Evolutionary conservation across 345 rosid species (phyloP), one percentile per base, ranked within the genome.

Genomic region (Mallotus nudiflorus): DNA sequence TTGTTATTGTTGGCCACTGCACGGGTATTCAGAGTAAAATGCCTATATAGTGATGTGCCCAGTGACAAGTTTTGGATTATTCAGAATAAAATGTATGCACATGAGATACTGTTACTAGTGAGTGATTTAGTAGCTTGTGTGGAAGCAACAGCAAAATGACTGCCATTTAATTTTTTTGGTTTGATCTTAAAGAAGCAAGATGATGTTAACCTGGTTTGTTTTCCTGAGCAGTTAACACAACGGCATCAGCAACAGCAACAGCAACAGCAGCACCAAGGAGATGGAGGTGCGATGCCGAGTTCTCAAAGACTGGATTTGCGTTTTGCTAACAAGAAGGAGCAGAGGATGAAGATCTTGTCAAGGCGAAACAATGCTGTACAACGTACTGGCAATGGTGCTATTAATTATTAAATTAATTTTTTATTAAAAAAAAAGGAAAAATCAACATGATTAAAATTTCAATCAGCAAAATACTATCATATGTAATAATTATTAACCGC

Each of bases 261-360:
- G n/a, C n/a, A n/a, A n/a, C n/a, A 35, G 51, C 67, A 70, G 54
- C 82, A 62, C 50, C 81, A 74, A 46, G 84, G 77, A 40, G 83
- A 74, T 70, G 73, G 46, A 25, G 80, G 69, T 45, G 59, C 78
- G 24, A 83, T 76, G 62, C 92, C 82, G 78, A 78, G 81, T 83
- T 84, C 94, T 54, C 85, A 88, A 45, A 93, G 97, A 3, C 80
- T 93, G 57, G 97, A 93, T 72, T 88, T 96, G 1, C 76, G 87
- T 40, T 91, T 89, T 86, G 97, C 98, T 22, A 84, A 80, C 78
- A 83, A 89, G 96, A 88, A 88, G 76, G 92, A 91, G 81, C 85
- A 88, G 83, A 83, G 97, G 66, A 82, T 76, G 89, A 86, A 51
- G 76, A 77, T 62, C 63, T 60, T 80, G 15, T 39, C 82, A 25